Conservation (phyloP, 805 yeast genomes). For the Candida gorgasii region DNA sequence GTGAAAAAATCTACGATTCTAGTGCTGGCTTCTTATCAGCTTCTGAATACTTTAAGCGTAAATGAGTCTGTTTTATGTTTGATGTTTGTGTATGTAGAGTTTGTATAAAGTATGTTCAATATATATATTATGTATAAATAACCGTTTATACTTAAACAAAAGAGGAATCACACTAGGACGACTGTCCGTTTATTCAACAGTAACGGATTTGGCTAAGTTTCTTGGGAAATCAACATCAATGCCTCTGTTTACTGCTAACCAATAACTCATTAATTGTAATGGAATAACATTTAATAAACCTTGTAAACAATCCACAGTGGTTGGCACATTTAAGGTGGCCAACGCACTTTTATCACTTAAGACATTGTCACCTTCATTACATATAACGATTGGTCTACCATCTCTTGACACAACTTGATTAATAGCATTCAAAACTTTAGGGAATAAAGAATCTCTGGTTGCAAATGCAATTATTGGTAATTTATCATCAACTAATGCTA, state of each 20-base stretch:
- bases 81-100: too few relatives aligned
- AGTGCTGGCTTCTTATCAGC: constrained; percentile 67
- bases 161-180: constrained; percentile 6
- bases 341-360: constrained; percentile 56
- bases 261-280: constrained; percentile 91
- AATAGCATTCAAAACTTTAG: constrained; percentile 92
- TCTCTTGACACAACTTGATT: constrained; percentile 97
- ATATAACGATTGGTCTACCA: constrained; percentile 92
- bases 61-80: too few relatives aligned
- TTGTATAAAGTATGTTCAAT: constrained; percentile 6
- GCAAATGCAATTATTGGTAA: constrained; percentile 96
- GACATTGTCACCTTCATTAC: constrained; percentile 77
- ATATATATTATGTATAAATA: constrained; percentile 5
- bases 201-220: constrained; percentile 96
- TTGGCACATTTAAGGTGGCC: constrained; percentile 86
- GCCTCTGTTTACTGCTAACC: constrained; percentile 94
- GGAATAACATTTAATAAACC: constrained; percentile 95
- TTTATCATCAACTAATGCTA: constrained; percentile 92
- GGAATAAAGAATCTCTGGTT: constrained; percentile 93
- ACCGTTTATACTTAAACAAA: constrained; percentile 4
- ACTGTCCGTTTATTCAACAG: constrained; percentile 69
- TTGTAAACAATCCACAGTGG: constrained; percentile 95
- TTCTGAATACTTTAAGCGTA: constrained; percentile 72
- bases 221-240: constrained; percentile 98
- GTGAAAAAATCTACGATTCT: constrained; percentile 81